Conservation (phyloP, 768 basidiomycete species). For the Neoboletus magnificus region DNA sequence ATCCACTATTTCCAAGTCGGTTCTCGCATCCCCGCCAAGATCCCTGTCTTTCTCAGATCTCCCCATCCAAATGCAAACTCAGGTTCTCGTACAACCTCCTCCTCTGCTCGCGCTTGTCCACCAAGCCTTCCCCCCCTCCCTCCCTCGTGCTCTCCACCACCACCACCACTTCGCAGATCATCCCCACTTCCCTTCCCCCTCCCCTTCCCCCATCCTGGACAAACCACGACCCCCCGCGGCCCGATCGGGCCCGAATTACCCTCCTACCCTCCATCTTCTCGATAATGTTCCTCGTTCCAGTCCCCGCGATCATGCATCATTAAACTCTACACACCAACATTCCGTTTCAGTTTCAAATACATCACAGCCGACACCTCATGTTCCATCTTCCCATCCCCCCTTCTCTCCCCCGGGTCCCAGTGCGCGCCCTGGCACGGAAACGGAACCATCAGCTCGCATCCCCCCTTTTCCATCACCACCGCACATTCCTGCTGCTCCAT, state of each 20-base stretch:
- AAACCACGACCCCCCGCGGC: constrained; percentile 31
- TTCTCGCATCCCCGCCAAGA: constrained; percentile 10
- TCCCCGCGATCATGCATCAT: constrained; percentile 29
- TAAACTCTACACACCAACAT: constrained; percentile 12
- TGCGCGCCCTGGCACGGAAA: not conserved
- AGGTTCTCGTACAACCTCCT: constrained; percentile 26
- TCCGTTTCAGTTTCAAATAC: constrained; percentile 14
- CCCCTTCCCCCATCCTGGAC: constrained; percentile 36
- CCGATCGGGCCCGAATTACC: constrained; percentile 34
- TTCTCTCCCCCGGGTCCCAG: constrained; percentile 5
- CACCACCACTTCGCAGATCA: constrained; percentile 28
- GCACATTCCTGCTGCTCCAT: constrained; percentile 36
- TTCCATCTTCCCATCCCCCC: constrained; percentile 16
- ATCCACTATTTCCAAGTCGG: constrained; percentile 18
- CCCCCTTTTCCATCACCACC: constrained; percentile 46
- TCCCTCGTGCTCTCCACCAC: constrained; percentile 12
- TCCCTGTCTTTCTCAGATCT: constrained; percentile 10
- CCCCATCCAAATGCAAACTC: constrained; percentile 28
- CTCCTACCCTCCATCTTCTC: constrained; percentile 30
- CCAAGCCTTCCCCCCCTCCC: not conserved
- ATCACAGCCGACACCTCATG: constrained; percentile 19
- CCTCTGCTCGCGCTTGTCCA: constrained; percentile 17
- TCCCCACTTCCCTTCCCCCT: constrained; percentile 21
- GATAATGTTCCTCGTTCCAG: constrained; percentile 32
- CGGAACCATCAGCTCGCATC: constrained; percentile 11